These are phyloP conservation scores for Arxiozyma slooffiae DNA, from an alignment of 1,139 yeast species.

Conservation along the genomic window DNA sequence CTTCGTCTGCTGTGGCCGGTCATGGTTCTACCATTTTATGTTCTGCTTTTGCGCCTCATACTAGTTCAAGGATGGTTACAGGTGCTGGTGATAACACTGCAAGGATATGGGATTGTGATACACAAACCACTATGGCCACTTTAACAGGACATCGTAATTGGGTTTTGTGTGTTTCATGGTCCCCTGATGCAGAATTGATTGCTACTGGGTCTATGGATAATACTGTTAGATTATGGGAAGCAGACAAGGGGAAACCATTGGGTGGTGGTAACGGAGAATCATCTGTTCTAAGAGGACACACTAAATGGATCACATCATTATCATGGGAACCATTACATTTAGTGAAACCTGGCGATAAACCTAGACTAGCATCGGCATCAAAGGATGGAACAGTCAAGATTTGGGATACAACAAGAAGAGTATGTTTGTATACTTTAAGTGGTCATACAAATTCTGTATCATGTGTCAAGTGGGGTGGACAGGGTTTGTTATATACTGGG, in stretches of 20 bases:
- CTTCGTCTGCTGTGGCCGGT: constrained; percentile 88
- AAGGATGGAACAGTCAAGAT: constrained; percentile 84
- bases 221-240: constrained; percentile 81
- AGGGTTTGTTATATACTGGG: constrained; percentile 73
- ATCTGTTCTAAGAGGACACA: constrained; percentile 53
- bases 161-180: constrained; percentile 90
- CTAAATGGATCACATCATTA: constrained; percentile 80
- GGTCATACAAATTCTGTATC: constrained; percentile 89
- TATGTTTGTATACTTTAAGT: constrained; percentile 59
- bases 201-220: constrained; percentile 97
- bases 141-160: constrained; percentile 82
- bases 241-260: constrained; percentile 58
- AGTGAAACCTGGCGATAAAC: constrained; percentile 52
- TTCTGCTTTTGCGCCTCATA: constrained; percentile 87
- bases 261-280: constrained; percentile 44
- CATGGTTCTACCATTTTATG: constrained; percentile 91
- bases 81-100: constrained; percentile 99
- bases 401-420: constrained; percentile 79
- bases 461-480: constrained; percentile 95
- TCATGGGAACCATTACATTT: constrained; percentile 93
- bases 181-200: constrained; percentile 81
- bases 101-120: constrained; percentile 92
- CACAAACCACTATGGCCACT: constrained; percentile 81
- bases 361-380: constrained; percentile 77
- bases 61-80: constrained; percentile 77